A percentile compares a stretch with the other conserved stretches of the same genome.
Conservation (phyloP, 192 early-diverging fungal species). For the Gamsiella multidivaricata region DNA sequence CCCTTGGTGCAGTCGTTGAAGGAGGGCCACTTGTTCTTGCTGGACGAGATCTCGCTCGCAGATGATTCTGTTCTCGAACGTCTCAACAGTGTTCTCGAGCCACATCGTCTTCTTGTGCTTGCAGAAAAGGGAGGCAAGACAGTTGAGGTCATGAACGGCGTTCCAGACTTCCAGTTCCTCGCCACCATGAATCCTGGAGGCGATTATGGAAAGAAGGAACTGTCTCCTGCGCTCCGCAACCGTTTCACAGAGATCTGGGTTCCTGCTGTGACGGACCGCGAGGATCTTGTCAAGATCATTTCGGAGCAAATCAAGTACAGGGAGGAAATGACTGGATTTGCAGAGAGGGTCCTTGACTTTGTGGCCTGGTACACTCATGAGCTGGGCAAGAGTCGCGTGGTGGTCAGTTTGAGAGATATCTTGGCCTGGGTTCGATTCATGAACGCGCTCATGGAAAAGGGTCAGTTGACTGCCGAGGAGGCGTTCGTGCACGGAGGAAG, state of each 20-base stretch:
- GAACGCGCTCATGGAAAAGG: constrained; percentile 58
- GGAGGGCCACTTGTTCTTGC: constrained; percentile 86
- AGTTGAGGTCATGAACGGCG: constrained; percentile 77
- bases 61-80: constrained; percentile 98
- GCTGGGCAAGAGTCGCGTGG: constrained; percentile 64
- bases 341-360: constrained; percentile 81
- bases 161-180: constrained; percentile 85
- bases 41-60: constrained; percentile 98
- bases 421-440: constrained; percentile 94
- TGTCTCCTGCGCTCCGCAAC: constrained; percentile 96
- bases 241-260: constrained; percentile 99
- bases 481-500: constrained; percentile 90
- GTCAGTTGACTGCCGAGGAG: constrained; percentile 56
- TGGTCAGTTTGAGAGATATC: constrained; percentile 89
- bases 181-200: constrained; percentile 99
- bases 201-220: constrained; percentile 98
- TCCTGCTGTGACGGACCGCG: constrained; percentile 80
- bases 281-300: constrained; percentile 80
- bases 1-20: constrained; percentile 92
- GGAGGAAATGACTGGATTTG: constrained; percentile 54
- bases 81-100: constrained; percentile 94
- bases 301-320: constrained; percentile 59
- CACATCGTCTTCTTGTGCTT: constrained; percentile 82
- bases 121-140: constrained; percentile 88
- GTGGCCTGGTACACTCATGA: constrained; percentile 78